Conservation (phyloP, 345 rosid species). For the Leavenworthia alabamica region DNA sequence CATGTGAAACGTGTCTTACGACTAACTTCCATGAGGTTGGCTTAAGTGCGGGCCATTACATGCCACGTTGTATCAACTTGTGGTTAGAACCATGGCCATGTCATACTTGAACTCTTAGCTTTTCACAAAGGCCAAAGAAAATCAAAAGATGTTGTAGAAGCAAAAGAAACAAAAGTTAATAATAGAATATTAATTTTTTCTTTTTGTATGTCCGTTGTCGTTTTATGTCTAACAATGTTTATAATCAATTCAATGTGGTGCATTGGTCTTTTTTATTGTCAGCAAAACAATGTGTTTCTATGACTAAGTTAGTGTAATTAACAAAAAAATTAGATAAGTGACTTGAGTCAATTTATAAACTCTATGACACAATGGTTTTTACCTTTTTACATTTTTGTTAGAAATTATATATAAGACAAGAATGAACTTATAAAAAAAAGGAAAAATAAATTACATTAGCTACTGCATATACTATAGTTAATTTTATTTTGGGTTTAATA, state of each 20-base stretch:
- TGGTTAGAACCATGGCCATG: conserved; percentile 29
- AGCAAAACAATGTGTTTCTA: background rate
- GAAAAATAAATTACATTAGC: no score
- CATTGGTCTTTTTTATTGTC: background rate
- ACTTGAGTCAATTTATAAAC: background rate
- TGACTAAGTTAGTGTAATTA: background rate
- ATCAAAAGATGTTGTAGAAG: conserved; percentile 6
- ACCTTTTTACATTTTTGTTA: no score
- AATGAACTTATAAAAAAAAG: no score
- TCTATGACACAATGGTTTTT: background rate
- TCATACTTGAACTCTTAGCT: conserved; percentile 23
- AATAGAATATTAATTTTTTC: conserved; percentile 1
- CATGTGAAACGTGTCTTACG: conserved; percentile 24
- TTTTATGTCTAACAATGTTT: conserved; percentile 5
- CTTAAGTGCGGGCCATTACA: conserved; percentile 22
- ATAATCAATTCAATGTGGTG: background rate
- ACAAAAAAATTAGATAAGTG: background rate
- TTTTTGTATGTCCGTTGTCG: background rate
- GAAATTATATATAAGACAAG: no score
- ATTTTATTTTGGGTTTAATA: no score
- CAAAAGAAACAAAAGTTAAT: background rate
- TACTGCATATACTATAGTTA: no score
- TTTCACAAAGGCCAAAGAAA: conserved; percentile 17
- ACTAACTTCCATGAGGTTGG: conserved; percentile 28
- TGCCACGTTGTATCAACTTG: conserved; percentile 25